Conservation (phyloP, 805 yeast species). For the Starmera amethionina region DNA sequence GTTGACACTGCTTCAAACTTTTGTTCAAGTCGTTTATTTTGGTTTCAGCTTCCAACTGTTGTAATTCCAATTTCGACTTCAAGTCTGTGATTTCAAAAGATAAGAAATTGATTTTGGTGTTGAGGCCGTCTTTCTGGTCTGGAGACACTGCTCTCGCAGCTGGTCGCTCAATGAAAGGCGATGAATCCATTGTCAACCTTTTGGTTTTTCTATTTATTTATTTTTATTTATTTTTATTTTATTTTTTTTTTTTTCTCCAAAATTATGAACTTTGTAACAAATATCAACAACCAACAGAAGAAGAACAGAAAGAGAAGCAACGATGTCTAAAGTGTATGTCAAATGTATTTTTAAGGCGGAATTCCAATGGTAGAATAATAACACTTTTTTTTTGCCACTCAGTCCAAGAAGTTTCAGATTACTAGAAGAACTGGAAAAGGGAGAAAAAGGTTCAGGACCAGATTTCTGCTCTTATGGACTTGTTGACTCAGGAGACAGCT, state of each 20-base stretch:
- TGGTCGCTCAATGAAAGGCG: background rate
- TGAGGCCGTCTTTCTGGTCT: background rate
- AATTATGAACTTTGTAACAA: background rate
- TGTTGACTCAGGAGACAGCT: slow-evolving; percentile 79
- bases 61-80: slow-evolving; percentile 29
- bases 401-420: slow-evolving; percentile 92
- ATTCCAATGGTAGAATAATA: no score
- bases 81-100: slow-evolving; percentile 27
- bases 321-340: no score
- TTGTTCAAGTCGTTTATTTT: slow-evolving; percentile 19
- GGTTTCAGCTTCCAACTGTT: slow-evolving; percentile 22
- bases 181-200: slow-evolving; percentile 1
- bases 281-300: no score
- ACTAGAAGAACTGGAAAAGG: slow-evolving; percentile 93
- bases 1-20: slow-evolving; percentile 12
- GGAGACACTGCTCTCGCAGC: background rate
- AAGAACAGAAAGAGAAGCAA: no score
- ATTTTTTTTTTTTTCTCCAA: background rate
- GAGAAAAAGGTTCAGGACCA: slow-evolving; percentile 95
- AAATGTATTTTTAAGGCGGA: no score
- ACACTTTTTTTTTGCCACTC: background rate
- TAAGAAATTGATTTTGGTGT: slow-evolving; percentile 17
- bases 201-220: no score
- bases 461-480: slow-evolving; percentile 95
- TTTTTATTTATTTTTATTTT: background rate